A percentile compares a stretch with the other conserved stretches of the same genome.
Evolutionary conservation across 768 basidiomycete species (phyloP).

Genomic region (Tulasnella sp.): DNA sequence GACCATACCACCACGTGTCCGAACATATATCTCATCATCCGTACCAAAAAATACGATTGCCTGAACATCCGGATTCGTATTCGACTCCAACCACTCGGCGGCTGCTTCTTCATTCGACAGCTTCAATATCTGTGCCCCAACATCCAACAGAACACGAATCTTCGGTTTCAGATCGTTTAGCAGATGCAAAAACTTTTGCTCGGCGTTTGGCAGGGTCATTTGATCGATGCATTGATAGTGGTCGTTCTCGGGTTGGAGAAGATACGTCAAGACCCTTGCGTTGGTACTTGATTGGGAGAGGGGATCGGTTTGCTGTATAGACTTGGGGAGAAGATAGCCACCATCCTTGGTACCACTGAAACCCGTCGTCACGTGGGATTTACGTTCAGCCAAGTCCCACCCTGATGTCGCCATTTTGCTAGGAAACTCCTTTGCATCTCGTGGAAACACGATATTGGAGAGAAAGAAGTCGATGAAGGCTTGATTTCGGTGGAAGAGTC

Average conservation of each 20-base stretch:
- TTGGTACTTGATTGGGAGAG: background rate
- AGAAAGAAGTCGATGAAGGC: slow-evolving; percentile 3
- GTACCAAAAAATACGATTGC: slow-evolving; percentile 2
- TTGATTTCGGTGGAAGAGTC: background rate
- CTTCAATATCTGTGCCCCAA: slow-evolving; percentile 7
- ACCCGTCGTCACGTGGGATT: slow-evolving; percentile 31
- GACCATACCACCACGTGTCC: background rate
- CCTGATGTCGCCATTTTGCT: slow-evolving; percentile 35
- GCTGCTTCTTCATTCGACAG: background rate
- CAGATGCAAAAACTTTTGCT: background rate
- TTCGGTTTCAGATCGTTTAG: background rate
- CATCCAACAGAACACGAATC: slow-evolving; percentile 6
- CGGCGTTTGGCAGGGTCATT: no score
- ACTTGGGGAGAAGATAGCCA: slow-evolving; percentile 16
- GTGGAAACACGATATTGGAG: background rate
- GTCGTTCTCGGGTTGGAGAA: slow-evolving; percentile 3
- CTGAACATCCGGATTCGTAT: slow-evolving; percentile 14
- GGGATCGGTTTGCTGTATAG: slow-evolving; percentile 1
- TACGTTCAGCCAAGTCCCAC: slow-evolving; percentile 40
- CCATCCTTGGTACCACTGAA: slow-evolving; percentile 48
- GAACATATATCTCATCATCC: background rate
- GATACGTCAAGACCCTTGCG: background rate
- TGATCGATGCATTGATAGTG: background rate
- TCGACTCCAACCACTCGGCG: background rate
- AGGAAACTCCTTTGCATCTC: slow-evolving; percentile 34